These are phyloP conservation scores for Centrapalus pauciflorus DNA, from an alignment of 129 eudicot species.

Conservation along the genomic window DNA sequence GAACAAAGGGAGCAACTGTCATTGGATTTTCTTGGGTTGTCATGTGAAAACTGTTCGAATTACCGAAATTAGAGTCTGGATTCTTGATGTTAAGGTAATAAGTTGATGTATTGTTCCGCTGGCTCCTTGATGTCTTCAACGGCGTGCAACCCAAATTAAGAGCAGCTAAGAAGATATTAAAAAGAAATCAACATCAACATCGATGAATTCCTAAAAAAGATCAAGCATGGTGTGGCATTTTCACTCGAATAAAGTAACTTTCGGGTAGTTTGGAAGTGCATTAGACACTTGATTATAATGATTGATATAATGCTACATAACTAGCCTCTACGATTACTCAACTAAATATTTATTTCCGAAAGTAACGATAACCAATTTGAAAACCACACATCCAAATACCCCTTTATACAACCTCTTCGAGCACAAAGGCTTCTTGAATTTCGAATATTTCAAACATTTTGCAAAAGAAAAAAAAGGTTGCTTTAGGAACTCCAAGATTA, in stretches of 20 bases:
- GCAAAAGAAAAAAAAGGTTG: neutral
- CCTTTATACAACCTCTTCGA: neutral
- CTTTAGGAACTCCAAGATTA: neutral
- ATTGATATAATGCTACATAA: too few species aligned
- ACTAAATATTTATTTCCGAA: neutral
- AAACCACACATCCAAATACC: neutral
- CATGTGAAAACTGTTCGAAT: conserved; percentile 29
- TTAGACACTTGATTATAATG: too few species aligned
- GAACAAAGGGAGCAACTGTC: conserved; percentile 16
- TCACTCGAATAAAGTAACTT: too few species aligned
- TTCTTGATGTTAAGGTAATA: conserved; percentile 53
- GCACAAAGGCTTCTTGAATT: neutral
- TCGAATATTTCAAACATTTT: neutral
- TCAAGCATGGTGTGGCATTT: too few species aligned
- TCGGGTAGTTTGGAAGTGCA: too few species aligned
- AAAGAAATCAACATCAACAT: neutral
- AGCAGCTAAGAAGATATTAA: conserved; percentile 56
- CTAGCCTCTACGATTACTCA: too few species aligned
- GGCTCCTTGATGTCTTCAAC: conserved; percentile 81
- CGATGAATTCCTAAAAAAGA: neutral
- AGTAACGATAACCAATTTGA: neutral
- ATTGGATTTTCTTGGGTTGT: conserved; percentile 25
- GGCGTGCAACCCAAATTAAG: conserved; percentile 85
- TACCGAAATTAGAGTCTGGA: conserved; percentile 29
- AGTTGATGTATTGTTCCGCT: conserved; percentile 56